Conservation (phyloP, 176 grass and related monocot genomes). For the Carex pumila region DNA sequence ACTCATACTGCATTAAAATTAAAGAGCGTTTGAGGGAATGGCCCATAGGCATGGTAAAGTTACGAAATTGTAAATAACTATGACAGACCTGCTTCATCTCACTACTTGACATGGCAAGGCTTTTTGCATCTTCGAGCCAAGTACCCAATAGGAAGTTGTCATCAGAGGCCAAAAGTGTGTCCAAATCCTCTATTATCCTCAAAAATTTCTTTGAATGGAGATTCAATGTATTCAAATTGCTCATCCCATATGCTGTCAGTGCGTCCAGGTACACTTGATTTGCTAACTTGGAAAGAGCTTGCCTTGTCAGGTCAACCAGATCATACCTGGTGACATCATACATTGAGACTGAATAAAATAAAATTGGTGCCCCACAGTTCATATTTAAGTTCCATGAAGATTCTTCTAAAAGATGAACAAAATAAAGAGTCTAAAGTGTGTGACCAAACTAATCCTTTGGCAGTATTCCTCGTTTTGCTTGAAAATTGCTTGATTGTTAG, state of each 20-base stretch:
- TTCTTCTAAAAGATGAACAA: neutral
- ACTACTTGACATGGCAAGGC: slow-evolving; percentile 34
- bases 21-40: neutral
- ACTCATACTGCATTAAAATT: slow-evolving; percentile 56
- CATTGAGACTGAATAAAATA: neutral
- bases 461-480: neutral
- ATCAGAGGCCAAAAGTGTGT: slow-evolving; percentile 68
- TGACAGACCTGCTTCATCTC: slow-evolving; percentile 58
- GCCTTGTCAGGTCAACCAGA: slow-evolving; percentile 81
- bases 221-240: slow-evolving; percentile 43
- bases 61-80: slow-evolving; percentile 2
- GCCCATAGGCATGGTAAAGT: too few relatives aligned
- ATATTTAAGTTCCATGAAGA: neutral
- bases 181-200: slow-evolving; percentile 66
- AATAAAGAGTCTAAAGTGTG: neutral
- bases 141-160: slow-evolving; percentile 87
- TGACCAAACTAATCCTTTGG: neutral
- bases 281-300: slow-evolving; percentile 84
- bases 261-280: slow-evolving; percentile 79
- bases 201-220: slow-evolving; percentile 64
- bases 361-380: neutral
- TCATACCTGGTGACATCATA: slow-evolving; percentile 56
- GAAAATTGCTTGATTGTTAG: neutral
- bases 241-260: slow-evolving; percentile 45
- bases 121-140: slow-evolving; percentile 90